Percentiles rank a stretch among this genome's conserved stretches.
phyloP scores from a whole-genome alignment of 805 yeast species.

The Metschnikowia corniflorae region DNA sequence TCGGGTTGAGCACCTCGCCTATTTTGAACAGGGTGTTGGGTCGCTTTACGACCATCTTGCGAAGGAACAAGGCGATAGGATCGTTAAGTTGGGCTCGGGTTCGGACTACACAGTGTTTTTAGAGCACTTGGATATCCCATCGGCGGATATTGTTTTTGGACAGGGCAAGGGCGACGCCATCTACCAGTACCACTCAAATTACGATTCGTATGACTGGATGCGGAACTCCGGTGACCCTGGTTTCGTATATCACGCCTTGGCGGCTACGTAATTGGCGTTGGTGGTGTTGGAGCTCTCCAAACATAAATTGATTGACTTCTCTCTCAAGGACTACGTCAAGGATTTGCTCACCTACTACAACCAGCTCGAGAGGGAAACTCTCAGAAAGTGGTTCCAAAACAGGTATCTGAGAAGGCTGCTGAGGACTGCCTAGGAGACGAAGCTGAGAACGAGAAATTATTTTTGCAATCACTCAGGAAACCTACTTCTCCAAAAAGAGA shows the following conservation, averaged over 20 bases:
- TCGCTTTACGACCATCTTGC: slow-evolving; percentile 48
- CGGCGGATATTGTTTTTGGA: slow-evolving; percentile 39
- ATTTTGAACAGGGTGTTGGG: slow-evolving; percentile 44
- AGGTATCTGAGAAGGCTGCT: slow-evolving; percentile 9
- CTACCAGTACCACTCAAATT: slow-evolving; percentile 56
- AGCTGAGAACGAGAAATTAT: slow-evolving; percentile 12
- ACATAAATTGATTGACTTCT: slow-evolving; percentile 51
- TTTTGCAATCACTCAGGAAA: slow-evolving; percentile 7
- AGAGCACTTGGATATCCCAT: slow-evolving; percentile 64
- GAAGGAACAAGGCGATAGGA: slow-evolving; percentile 26
- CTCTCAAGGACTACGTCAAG: slow-evolving; percentile 45
- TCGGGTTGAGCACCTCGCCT: slow-evolving; percentile 54
- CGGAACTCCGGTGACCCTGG: slow-evolving; percentile 49
- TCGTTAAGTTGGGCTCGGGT: slow-evolving; percentile 26
- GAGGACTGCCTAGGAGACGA: slow-evolving; percentile 10
- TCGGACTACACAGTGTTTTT: slow-evolving; percentile 59
- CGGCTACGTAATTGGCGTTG: slow-evolving; percentile 60
- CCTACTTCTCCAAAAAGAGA: slow-evolving; percentile 3
- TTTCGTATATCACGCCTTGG: slow-evolving; percentile 49
- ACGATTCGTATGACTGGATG: slow-evolving; percentile 58
- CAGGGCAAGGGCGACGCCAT: slow-evolving; percentile 43
- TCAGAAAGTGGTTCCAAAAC: slow-evolving; percentile 33
- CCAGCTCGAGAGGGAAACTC: slow-evolving; percentile 25
- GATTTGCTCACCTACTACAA: slow-evolving; percentile 40
- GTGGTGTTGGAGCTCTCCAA: slow-evolving; percentile 52